Conservation (phyloP, 805 yeast genomes). For the Priceomyces fermenticarens region DNA sequence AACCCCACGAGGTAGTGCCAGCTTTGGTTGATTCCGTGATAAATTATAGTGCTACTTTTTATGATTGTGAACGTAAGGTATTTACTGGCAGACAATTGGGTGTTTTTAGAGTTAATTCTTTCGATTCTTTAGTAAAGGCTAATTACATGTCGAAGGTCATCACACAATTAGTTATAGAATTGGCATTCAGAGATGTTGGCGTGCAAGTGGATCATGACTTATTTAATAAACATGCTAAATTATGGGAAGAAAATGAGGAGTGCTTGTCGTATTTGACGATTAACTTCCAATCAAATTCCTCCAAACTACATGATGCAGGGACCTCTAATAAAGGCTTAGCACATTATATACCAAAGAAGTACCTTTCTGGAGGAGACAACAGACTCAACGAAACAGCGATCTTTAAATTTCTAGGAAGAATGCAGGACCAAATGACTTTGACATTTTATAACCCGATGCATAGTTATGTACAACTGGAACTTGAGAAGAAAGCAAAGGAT, state of each 20-base stretch:
- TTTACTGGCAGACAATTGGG: conserved; percentile 51
- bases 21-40: conserved; percentile 31
- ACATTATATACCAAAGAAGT: conserved; percentile 34
- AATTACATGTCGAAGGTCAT: conserved; percentile 46
- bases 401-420: conserved; percentile 48
- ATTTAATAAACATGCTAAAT: conserved; percentile 34
- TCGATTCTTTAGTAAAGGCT: conserved; percentile 49
- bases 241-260: conserved; percentile 50
- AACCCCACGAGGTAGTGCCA: conserved; percentile 31
- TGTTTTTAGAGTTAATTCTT: conserved; percentile 47
- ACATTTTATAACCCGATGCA: conserved; percentile 52
- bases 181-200: conserved; percentile 45
- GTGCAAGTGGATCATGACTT: conserved; percentile 32
- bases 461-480: conserved; percentile 44
- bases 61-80: conserved; percentile 29
- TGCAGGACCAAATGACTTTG: conserved; percentile 44
- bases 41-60: conserved; percentile 46
- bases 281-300: conserved; percentile 35
- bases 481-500: conserved; percentile 36
- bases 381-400: conserved; percentile 40
- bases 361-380: conserved; percentile 37
- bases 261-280: conserved; percentile 36
- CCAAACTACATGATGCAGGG: conserved; percentile 43
- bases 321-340: conserved; percentile 33
- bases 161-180: conserved; percentile 46